These are phyloP conservation scores for Cucumis cinereus DNA, from an alignment of 306 rosid genomes.

Conservation along the genomic window DNA sequence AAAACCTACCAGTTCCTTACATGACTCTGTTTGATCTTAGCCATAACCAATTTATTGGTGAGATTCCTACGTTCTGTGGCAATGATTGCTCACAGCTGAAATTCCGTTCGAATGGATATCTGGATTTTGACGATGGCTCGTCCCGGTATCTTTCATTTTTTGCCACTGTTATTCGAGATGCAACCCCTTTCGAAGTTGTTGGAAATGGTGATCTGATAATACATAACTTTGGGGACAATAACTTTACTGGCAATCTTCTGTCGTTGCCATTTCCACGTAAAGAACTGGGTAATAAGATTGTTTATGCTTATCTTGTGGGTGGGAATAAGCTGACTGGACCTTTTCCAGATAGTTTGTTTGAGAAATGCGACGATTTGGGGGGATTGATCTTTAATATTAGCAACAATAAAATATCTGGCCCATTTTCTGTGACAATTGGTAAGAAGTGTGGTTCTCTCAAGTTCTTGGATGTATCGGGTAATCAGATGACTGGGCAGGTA, in stretches of 20 bases:
- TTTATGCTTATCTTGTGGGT: slow-evolving; percentile 46
- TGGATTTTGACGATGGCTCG: slow-evolving; percentile 7
- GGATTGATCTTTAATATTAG: slow-evolving; percentile 58
- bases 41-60: slow-evolving; percentile 45
- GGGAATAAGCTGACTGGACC: slow-evolving; percentile 51
- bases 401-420: slow-evolving; percentile 43
- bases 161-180: slow-evolving; percentile 22
- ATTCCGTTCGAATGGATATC: slow-evolving; percentile 20
- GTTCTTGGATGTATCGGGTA: slow-evolving; percentile 60
- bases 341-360: slow-evolving; percentile 49
- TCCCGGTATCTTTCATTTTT: slow-evolving; percentile 43
- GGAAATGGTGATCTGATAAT: slow-evolving; percentile 20
- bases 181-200: slow-evolving; percentile 15
- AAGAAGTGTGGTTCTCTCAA: slow-evolving; percentile 45
- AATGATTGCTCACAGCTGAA: slow-evolving; percentile 21
- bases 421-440: slow-evolving; percentile 39
- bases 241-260: slow-evolving; percentile 34
- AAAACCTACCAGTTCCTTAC: slow-evolving; percentile 50
- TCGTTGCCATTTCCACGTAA: slow-evolving; percentile 49
- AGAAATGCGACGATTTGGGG: slow-evolving; percentile 43
- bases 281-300: slow-evolving; percentile 28
- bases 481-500: slow-evolving; percentile 44
- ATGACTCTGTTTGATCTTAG: slow-evolving; percentile 78
- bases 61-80: slow-evolving; percentile 37
- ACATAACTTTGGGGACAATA: slow-evolving; percentile 68